Percentiles rank a stretch among this genome's conserved stretches.
phyloP scores from a whole-genome alignment of 352 stramenopile species.

The Thalassiosira livingstoniorum region DNA sequence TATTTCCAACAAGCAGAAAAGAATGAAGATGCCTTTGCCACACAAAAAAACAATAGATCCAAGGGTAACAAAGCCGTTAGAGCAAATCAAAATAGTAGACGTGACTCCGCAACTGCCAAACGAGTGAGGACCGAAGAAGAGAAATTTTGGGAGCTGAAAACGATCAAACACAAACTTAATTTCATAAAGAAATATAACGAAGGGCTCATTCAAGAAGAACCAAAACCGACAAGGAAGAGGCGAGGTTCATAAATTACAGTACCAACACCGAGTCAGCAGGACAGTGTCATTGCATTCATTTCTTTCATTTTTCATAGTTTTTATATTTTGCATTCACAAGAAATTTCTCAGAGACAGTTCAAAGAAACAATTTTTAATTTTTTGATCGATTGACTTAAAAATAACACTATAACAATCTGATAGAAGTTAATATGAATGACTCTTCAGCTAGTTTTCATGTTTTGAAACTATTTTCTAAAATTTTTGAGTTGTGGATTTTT shows the following conservation, averaged over 20 bases:
- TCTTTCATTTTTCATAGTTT: too few species aligned
- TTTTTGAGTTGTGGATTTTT: too few species aligned
- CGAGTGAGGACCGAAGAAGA: constrained; percentile 55
- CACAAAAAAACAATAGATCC: constrained; percentile 8
- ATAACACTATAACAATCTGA: too few species aligned
- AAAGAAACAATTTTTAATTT: too few species aligned
- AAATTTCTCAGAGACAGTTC: too few species aligned
- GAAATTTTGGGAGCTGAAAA: constrained; percentile 51
- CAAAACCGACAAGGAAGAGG: neutral
- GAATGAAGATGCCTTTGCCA: constrained; percentile 4
- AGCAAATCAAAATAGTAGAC: constrained; percentile 48
- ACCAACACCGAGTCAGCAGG: too few species aligned
- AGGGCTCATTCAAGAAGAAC: constrained; percentile 44
- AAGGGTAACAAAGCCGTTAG: constrained; percentile 18
- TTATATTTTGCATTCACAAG: too few species aligned
- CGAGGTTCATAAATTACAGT: neutral
- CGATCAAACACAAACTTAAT: constrained; percentile 47
- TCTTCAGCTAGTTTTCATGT: too few species aligned
- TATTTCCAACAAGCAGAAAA: constrained; percentile 46
- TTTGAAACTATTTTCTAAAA: too few species aligned
- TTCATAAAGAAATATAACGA: constrained; percentile 66
- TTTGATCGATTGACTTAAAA: too few species aligned
- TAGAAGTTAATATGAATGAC: too few species aligned
- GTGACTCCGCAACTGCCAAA: constrained; percentile 47
- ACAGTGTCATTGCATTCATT: too few species aligned